Base-by-base conservation (phyloP, 768 basidiomycete species). In the Leucosporidium yakuticum region DNA sequence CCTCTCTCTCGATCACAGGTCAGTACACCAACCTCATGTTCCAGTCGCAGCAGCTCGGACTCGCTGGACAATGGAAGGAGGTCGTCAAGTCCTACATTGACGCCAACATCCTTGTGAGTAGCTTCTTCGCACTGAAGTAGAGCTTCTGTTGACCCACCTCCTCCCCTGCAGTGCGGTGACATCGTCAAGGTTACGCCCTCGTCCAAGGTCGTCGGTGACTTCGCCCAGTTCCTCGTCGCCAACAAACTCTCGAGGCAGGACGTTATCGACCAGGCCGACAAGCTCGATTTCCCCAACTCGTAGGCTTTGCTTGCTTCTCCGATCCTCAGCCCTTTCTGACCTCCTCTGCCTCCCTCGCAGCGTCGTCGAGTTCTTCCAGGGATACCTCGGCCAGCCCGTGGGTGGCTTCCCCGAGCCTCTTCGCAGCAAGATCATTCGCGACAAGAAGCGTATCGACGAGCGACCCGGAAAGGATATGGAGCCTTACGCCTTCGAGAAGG, bases 81-180 rank as follows among this genome's bases (percentile, higher is more conserved):
- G 91, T 99, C 81, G 98, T 98, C 83, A 88, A 88, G 83, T 96
- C 95, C 80, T 99, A 99, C 79, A 91, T 97, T 75, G 91, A 97
- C 80, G 96, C 96, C 58, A 99, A 99, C 77, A 85, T 91, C 61
- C 86, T 99, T 65, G 91, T 92, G 76, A 74, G 85, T 81, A 44
- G 21, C 31, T 60, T 36, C 25, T 12, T 44, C 15, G 4, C 31
- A 3, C 55, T 23, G 23, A 4, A 11, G 32, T 12, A 27, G 20
- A 6, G 49, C 55, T 61, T 39, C 27, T 2, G 21, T 29, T 36
- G 49, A 62, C 31, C 19, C 53, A 6, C 34, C 12, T 12, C 27
- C 9, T 64, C 67, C 44, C 60, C 47, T 39, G 4, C 73, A 92
- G 87, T 98, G 95, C 78, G 96, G 96, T 56, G 92, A 97, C 74